These are phyloP conservation scores for Picea sitchensis DNA, from an alignment of 75 land plant species.

Conservation along the genomic window DNA sequence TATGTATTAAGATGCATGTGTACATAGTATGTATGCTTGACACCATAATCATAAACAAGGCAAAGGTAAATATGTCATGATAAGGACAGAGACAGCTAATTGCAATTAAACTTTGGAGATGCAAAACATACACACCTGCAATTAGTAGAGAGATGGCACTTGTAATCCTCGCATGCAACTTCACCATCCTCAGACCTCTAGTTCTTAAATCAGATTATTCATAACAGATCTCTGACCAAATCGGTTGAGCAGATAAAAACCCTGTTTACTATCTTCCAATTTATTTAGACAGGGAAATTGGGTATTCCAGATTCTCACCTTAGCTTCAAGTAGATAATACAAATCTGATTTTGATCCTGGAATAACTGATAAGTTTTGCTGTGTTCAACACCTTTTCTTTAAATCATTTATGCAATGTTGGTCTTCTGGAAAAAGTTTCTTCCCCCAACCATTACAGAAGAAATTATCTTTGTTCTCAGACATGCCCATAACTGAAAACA, in stretches of 20 bases:
- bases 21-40: background rate
- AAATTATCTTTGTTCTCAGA: background rate
- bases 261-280: background rate
- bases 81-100: background rate
- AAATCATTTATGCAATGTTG: background rate
- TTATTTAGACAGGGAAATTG: background rate
- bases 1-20: background rate
- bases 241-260: background rate
- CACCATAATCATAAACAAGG: background rate
- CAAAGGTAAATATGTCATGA: background rate
- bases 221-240: background rate
- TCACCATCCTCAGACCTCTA: background rate
- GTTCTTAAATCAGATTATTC: slow-evolving; percentile 5
- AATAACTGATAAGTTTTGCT: background rate
- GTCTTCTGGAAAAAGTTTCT: background rate
- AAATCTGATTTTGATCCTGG: background rate
- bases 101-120: background rate
- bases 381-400: background rate
- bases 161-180: background rate
- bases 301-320: background rate
- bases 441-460: background rate
- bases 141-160: background rate
- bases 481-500: background rate
- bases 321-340: background rate
- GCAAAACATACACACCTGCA: background rate